Evolutionary conservation across 495 filamentous ascomycete genomes (phyloP).

Genomic region (Neurospora cerealis): DNA sequence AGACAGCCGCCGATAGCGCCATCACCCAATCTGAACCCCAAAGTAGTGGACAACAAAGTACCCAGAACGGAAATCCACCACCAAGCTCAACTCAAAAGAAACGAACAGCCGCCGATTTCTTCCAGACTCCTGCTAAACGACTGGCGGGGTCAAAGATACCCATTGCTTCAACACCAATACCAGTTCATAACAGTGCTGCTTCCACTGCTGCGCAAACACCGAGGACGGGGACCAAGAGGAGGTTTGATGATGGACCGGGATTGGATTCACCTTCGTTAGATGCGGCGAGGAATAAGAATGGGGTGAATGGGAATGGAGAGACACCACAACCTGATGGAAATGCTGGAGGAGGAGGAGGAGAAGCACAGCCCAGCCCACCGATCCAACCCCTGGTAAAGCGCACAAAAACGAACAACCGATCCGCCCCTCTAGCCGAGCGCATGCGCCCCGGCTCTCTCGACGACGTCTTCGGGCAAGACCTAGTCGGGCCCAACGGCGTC

Average conservation of each 20-base stretch:
- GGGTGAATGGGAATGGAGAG: neutral
- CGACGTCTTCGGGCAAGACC: constrained; percentile 82
- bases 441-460: constrained; percentile 82
- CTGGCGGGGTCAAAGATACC: constrained; percentile 21
- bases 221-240: constrained; percentile 24
- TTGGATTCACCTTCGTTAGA: constrained; percentile 10
- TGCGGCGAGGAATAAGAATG: constrained; percentile 11
- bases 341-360: constrained; percentile 1
- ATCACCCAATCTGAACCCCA: constrained; percentile 11
- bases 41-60: constrained; percentile 36
- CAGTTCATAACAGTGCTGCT: constrained; percentile 13
- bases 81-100: constrained; percentile 39
- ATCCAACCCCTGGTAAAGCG: constrained; percentile 38
- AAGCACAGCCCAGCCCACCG: constrained; percentile 18
- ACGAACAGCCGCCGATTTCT: constrained; percentile 58
- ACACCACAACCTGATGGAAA: constrained; percentile 4
- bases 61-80: constrained; percentile 7
- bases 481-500: constrained; percentile 76
- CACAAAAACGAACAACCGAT: constrained; percentile 51
- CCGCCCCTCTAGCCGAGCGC: constrained; percentile 80
- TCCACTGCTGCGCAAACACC: constrained; percentile 3
- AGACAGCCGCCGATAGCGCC: constrained; percentile 12
- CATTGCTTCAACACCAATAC: constrained; percentile 13
- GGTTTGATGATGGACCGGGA: constrained; percentile 36
- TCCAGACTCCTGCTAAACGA: constrained; percentile 57